Evolutionary conservation across 441 rosid species (phyloP), one percentile per base, ranked within the genome.

Genomic region (Bruguiera hainesii): DNA sequence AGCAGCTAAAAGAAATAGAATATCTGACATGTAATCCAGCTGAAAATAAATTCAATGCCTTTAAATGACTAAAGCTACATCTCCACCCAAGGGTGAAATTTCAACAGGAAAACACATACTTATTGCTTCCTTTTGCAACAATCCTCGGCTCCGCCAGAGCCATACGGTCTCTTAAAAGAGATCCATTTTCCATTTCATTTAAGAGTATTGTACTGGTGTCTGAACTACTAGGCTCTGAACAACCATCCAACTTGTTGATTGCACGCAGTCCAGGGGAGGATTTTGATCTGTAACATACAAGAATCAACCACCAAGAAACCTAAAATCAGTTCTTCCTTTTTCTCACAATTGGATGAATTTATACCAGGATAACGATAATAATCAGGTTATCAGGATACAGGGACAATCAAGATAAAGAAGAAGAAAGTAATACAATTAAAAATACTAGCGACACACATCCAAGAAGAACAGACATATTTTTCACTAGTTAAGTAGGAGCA

Each of bases 221-320:
- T 70, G 93, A 86, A 83, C 81, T 76, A 46, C 79, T 75, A 64
- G 80, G 80, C 80, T 85, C 91, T 31, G 80, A 76, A 64, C 88
- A 61, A 82, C 82, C 64, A 77, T 86, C 91, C 66, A 83, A 69
- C 82, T 87, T 86, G 78, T 74, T 86, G 60, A 84, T 78, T 63
- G 88, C 87, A 75, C 78, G 57, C 77, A 72, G 72, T 64, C 86
- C 91, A 18, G 76, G 67, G 6, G 90, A 87, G 56, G 89, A 76
- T 73, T 88, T 89, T 23, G 89, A 79, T 76, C 98, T 93, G 89
- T 65, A 79, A 67, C 59, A 55, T 61, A 57, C n/a, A 61, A 70
- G 48, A 39, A 61, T 42, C 48, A 42, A 42, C 16, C 48, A 42
- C 48, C 48, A 42, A 42, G 18, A 42, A 42, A 42, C 48, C 48